Percentiles rank a stretch among this genome's conserved stretches.
Evolutionary conservation across 305 asterid species (phyloP).

Genomic region (Withania somnifera): DNA sequence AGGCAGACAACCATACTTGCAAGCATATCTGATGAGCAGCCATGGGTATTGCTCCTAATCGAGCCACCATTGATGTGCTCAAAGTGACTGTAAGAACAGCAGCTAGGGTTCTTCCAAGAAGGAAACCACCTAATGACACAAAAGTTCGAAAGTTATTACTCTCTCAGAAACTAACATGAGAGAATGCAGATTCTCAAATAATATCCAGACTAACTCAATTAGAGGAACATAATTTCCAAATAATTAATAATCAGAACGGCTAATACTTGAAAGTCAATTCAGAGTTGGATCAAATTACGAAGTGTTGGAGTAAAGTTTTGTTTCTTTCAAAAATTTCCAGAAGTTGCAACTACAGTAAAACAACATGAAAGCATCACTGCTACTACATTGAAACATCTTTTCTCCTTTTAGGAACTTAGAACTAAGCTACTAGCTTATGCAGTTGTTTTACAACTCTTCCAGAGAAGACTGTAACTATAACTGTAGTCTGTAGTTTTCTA

Average conservation of each 20-base stretch:
- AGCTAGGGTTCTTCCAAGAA: conserved; percentile 39
- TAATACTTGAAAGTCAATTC: background rate
- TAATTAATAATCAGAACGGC: background rate
- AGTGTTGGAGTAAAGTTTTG: background rate
- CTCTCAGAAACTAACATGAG: background rate
- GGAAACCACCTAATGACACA: conserved; percentile 30
- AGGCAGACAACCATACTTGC: conserved; percentile 37
- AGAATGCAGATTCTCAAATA: background rate
- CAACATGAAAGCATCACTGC: background rate
- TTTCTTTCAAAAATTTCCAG: background rate
- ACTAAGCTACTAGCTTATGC: background rate
- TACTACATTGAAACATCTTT: background rate
- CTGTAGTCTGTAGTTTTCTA: background rate
- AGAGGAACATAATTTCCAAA: background rate
- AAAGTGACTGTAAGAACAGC: conserved; percentile 29
- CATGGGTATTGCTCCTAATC: conserved; percentile 34
- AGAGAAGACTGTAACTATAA: background rate
- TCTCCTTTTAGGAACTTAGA: background rate
- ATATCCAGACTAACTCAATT: background rate
- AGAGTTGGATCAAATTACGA: background rate
- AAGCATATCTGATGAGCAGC: conserved; percentile 45
- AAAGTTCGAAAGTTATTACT: background rate
- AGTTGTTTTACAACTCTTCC: background rate
- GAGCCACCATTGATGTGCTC: conserved; percentile 39
- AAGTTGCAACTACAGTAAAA: background rate